These are phyloP conservation scores for Amyloporia xantha DNA, from an alignment of 768 basidiomycete species.

Conservation along the genomic window DNA sequence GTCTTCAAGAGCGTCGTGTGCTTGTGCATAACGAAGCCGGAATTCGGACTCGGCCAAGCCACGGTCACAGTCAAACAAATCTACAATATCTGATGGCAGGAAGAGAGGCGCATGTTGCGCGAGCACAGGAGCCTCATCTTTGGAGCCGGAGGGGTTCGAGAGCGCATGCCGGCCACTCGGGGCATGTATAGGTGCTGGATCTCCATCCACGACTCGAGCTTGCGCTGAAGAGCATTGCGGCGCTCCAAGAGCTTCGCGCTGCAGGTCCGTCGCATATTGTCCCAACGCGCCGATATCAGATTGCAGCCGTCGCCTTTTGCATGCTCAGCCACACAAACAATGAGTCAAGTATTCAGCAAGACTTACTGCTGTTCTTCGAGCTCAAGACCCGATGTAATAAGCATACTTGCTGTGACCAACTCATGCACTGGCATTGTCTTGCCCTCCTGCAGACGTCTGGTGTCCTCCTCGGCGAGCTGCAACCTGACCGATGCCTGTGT, in stretches of 20 bases:
- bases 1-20: slow-evolving; percentile 3
- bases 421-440: not conserved
- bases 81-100: not conserved
- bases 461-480: not conserved
- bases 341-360: not conserved
- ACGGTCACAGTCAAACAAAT: not conserved
- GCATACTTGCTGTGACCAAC: not conserved
- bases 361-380: not conserved
- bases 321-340: not conserved
- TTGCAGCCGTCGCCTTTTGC: not conserved
- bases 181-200: slow-evolving; percentile 1
- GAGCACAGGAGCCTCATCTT: not conserved
- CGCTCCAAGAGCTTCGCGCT: not conserved
- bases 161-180: not conserved
- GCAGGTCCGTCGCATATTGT: not conserved
- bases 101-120: slow-evolving; percentile 2
- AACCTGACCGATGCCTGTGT: not conserved
- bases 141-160: not conserved
- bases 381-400: not conserved
- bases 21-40: slow-evolving; percentile 2
- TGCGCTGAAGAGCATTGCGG: not conserved
- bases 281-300: not conserved
- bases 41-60: not conserved
- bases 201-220: not conserved
- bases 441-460: not conserved